Conservation (phyloP, 345 rosid species). For the Ceriops decandra region DNA sequence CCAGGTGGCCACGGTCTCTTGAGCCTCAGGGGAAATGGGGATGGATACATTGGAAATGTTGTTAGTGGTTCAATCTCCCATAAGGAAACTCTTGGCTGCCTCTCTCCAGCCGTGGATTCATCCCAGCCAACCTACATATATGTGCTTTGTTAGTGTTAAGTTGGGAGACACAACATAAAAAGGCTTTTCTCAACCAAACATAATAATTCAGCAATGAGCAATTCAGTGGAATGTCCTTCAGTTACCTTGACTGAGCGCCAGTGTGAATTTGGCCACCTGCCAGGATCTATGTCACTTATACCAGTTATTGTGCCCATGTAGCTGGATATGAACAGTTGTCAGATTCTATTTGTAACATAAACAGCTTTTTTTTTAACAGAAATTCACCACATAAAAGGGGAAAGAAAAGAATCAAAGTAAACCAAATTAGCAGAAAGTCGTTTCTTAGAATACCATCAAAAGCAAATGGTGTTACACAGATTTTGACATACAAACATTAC, state of each 20-base stretch:
- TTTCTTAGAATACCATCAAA: neutral
- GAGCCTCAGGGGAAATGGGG: conserved; percentile 88
- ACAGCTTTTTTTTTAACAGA: neutral
- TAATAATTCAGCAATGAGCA: neutral
- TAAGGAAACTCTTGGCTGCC: conserved; percentile 94
- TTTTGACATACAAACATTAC: neutral
- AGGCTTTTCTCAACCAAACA: neutral
- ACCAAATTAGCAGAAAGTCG: neutral
- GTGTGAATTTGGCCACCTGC: conserved; percentile 73
- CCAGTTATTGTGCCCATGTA: conserved; percentile 97
- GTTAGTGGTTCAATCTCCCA: conserved; percentile 99
- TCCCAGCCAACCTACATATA: conserved; percentile 96
- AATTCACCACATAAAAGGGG: neutral
- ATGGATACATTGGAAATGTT: conserved; percentile 96
- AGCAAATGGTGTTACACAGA: neutral
- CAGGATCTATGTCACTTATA: conserved; percentile 69
- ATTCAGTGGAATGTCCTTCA: neutral
- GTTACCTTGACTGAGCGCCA: conserved; percentile 88
- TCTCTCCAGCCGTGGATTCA: conserved; percentile 96
- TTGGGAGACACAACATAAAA: neutral
- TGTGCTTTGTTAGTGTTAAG: neutral
- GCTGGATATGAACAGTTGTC: conserved; percentile 36
- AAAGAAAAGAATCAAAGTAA: neutral
- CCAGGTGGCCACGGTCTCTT: conserved; percentile 99
- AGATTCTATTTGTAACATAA: conserved; percentile 4